These are phyloP conservation scores for Pistacia vera DNA, from an alignment of 345 rosid genomes.

Conservation along the genomic window DNA sequence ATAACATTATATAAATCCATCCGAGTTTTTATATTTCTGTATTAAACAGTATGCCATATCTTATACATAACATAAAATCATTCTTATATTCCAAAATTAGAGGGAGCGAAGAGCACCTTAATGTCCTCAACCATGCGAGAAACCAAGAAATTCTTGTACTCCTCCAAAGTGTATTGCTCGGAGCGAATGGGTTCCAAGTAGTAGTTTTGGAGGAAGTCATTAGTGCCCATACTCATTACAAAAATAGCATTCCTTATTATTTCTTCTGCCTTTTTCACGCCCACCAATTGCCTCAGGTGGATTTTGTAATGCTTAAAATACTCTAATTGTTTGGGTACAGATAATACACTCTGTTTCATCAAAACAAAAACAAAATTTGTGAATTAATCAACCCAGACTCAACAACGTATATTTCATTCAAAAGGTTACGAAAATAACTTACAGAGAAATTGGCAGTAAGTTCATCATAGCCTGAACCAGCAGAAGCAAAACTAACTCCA, in stretches of 20 bases:
- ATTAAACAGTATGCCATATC: too few relatives aligned
- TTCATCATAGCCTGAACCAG: conserved; percentile 90
- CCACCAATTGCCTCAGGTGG: conserved; percentile 54
- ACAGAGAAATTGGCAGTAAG: conserved; percentile 84
- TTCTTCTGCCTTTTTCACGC: conserved; percentile 49
- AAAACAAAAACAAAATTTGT: background rate
- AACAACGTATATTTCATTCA: too few relatives aligned
- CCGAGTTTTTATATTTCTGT: too few relatives aligned
- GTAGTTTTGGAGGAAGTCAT: conserved; percentile 84
- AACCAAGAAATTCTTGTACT: conserved; percentile 57
- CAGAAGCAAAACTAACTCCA: conserved; percentile 93
- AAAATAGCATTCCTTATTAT: conserved; percentile 50
- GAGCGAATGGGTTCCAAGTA: conserved; percentile 68
- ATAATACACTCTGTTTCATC: conserved; percentile 57
- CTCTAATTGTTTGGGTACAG: conserved; percentile 56
- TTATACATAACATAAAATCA: background rate
- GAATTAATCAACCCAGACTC: too few relatives aligned
- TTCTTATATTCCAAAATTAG: too few relatives aligned
- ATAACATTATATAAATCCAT: too few relatives aligned
- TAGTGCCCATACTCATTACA: conserved; percentile 77
- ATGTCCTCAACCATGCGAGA: conserved; percentile 43
- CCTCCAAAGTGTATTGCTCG: conserved; percentile 50
- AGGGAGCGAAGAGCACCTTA: too few relatives aligned
- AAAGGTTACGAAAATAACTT: conserved; percentile 21
- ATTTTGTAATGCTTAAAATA: conserved; percentile 72